A percentile compares a stretch with the other conserved stretches of the same genome.
These are phyloP conservation scores for Capronia coronata DNA, from an alignment of 2,329 filamentous ascomycete species.

Conservation along the genomic window DNA sequence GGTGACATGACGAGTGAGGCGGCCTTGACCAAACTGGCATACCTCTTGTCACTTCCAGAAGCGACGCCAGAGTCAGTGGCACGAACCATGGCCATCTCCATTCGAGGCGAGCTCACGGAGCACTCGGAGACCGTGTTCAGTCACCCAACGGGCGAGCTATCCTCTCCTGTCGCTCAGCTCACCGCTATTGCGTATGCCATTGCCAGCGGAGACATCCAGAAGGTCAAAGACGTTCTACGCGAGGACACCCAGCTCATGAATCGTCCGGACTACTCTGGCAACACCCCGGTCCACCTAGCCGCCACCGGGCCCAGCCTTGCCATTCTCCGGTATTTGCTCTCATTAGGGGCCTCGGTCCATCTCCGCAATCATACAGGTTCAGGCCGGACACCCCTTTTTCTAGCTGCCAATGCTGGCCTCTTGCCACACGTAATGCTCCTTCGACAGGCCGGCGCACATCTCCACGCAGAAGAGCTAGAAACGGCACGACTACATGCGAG, in stretches of 20 bases:
- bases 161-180: constrained; percentile 58
- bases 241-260: constrained; percentile 64
- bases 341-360: constrained; percentile 46
- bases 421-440: constrained; percentile 50
- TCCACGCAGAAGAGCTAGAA: constrained; percentile 51
- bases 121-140: constrained; percentile 65
- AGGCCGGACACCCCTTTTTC: constrained; percentile 51
- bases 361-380: constrained; percentile 50
- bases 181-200: constrained; percentile 76
- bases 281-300: constrained; percentile 59
- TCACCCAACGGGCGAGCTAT: constrained; percentile 55
- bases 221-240: constrained; percentile 61
- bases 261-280: constrained; percentile 72
- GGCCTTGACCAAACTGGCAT: constrained; percentile 83
- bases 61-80: constrained; percentile 61
- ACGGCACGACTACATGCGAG: constrained; percentile 47
- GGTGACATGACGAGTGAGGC: constrained; percentile 65
- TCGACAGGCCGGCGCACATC: constrained; percentile 52
- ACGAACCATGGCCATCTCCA: constrained; percentile 63
- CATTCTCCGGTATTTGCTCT: constrained; percentile 51
- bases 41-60: constrained; percentile 65
- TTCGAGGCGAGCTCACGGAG: constrained; percentile 82
- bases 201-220: constrained; percentile 59
- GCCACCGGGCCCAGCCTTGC: constrained; percentile 50
- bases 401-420: constrained; percentile 53